Percentiles rank a stretch among this genome's conserved stretches.
Conservation (phyloP, 1,284 basidiomycete genomes). For the Ceratobasidium papillatum region DNA sequence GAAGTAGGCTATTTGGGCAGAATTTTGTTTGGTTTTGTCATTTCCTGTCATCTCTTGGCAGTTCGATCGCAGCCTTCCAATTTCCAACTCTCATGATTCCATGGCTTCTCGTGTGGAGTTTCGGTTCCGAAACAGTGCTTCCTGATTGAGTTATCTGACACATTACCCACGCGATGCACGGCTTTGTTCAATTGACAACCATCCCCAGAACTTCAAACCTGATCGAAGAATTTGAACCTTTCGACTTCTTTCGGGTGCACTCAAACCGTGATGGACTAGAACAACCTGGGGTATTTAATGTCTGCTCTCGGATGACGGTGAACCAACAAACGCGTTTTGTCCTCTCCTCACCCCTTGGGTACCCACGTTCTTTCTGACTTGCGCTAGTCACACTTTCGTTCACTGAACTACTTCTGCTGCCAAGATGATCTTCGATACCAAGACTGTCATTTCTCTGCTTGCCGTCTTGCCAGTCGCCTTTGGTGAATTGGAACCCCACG, state of each 20-base stretch:
- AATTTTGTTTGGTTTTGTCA: no score
- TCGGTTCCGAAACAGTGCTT: no score
- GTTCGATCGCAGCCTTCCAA: no score
- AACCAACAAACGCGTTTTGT: neutral
- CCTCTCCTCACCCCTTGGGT: neutral
- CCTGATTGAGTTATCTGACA: no score
- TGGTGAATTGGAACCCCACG: neutral
- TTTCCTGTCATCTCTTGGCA: no score
- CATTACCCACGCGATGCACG: no score
- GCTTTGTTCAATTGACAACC: no score
- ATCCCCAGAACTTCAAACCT: no score
- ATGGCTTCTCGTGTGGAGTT: no score
- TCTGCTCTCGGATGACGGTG: neutral
- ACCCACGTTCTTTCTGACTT: neutral
- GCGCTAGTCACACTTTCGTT: neutral
- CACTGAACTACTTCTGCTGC: no score
- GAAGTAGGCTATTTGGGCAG: no score
- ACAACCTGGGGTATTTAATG: neutral
- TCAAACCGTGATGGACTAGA: neutral
- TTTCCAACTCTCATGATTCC: no score
- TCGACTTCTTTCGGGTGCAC: neutral
- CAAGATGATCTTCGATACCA: constrained; percentile 1
- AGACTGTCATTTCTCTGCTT: neutral
- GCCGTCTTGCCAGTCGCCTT: neutral
- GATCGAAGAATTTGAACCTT: neutral